Evolutionary conservation across 768 basidiomycete species (phyloP), one percentile per base, ranked within the genome.

Genomic region (Atractiella rhizophila): DNA sequence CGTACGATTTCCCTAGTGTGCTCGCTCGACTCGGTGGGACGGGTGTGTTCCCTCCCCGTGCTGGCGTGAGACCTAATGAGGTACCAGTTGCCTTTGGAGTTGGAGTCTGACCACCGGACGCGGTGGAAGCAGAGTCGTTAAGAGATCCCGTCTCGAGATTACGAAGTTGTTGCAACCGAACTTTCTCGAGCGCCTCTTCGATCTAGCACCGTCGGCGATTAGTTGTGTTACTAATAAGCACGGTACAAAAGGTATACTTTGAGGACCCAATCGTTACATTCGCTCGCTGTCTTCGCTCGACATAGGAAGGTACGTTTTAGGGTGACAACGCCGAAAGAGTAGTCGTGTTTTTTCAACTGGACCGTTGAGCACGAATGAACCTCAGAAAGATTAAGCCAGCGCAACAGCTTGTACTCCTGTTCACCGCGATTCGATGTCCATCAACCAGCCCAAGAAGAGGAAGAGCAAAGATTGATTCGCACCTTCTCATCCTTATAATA

Each of bases 401-500:
- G 73, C 21, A 83, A 73, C 3, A 94, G 69, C 58, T 86, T 68
- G 62, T 96, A 96, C 60, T 98, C 88, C 42, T 63, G 37, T 9
- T 10, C 16, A 21, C 20, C 41, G 7, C 10, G 40, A 9, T 10
- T 36, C 35, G 27, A 26, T 18, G 35, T 36, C 15, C 35, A 19
- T 11, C 12, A 13, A 13, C 29, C 23, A 35, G 15, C 13, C 18
- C 15, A 13, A 9, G 6, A 28, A 10, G 21, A 26, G 10, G 11
- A 25, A 31, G 8, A 28, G 23, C 5, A 13, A 13, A 19, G 30
- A n/a, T 25, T 20, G 4, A 10, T 28, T 47, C 56, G 33, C 33
- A 62, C 62, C 51, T 79, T 77, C 25, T 77, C 74, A 35, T 70
- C 82, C 65, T 96, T 94, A 70, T 96, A 96, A 60, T 88, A 94